A percentile compares a stretch with the other conserved stretches of the same genome.
Conservation (phyloP, 352 stramenopile genomes). For the Phytophthora pluvialis region DNA sequence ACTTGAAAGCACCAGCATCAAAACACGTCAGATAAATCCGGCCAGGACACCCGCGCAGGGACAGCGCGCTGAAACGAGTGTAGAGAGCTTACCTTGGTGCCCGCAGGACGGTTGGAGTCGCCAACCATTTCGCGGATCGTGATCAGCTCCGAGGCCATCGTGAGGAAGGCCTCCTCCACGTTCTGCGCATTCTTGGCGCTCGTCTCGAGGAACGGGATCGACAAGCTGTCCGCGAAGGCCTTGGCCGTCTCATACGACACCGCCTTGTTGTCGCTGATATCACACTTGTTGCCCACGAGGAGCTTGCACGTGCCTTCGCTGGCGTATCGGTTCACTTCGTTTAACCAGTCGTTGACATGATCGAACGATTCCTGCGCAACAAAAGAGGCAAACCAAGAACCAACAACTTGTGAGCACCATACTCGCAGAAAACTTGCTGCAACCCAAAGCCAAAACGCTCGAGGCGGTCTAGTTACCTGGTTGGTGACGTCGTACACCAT, state of each 20-base stretch:
- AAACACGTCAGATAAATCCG: slow-evolving; percentile 24
- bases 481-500: slow-evolving; percentile 99
- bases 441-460: background rate
- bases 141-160: slow-evolving; percentile 98
- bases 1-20: slow-evolving; percentile 28
- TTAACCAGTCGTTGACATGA: slow-evolving; percentile 99
- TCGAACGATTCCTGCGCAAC: slow-evolving; percentile 96
- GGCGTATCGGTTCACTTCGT: slow-evolving; percentile 99
- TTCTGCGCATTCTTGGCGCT: slow-evolving; percentile 99
- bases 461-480: slow-evolving; percentile 46
- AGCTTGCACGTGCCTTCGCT: slow-evolving; percentile 99
- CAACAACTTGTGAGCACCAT: background rate
- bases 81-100: slow-evolving; percentile 56
- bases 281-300: slow-evolving; percentile 99
- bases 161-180: slow-evolving; percentile 99
- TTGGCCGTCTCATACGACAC: slow-evolving; percentile 97
- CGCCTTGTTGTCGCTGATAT: slow-evolving; percentile 96
- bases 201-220: slow-evolving; percentile 99
- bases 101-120: slow-evolving; percentile 67
- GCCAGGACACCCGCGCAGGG: background rate
- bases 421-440: background rate
- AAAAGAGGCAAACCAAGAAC: background rate
- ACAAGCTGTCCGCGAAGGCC: slow-evolving; percentile 96
- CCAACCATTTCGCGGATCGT: slow-evolving; percentile 90
- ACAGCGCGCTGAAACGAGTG: slow-evolving; percentile 15